These are phyloP conservation scores for Periconia sp. DNA, from an alignment of 2,329 filamentous ascomycete species.

Conservation along the genomic window DNA sequence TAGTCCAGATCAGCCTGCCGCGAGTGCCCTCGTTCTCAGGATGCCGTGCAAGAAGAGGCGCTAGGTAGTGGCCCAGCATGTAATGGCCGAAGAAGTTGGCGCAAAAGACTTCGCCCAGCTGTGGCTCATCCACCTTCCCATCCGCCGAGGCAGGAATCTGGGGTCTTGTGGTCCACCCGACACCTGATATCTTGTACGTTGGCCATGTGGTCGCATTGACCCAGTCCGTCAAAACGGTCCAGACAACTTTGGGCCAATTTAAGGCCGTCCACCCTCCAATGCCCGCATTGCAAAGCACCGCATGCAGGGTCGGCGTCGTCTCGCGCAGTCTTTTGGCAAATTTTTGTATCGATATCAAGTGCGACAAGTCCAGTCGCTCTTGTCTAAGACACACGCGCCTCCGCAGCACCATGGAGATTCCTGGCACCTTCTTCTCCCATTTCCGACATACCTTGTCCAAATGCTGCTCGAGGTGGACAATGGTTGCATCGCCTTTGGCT, in stretches of 20 bases:
- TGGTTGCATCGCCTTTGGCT: constrained; percentile 76
- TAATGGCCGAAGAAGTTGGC: constrained; percentile 97
- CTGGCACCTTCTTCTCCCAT: constrained; percentile 43
- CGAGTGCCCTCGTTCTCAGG: constrained; percentile 42
- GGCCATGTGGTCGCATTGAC: constrained; percentile 77
- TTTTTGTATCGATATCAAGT: constrained; percentile 61
- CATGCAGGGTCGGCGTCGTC: constrained; percentile 74
- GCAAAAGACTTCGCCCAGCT: constrained; percentile 82
- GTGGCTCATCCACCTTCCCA: constrained; percentile 55
- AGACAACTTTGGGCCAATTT: constrained; percentile 68
- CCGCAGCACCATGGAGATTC: constrained; percentile 49
- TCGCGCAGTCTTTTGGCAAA: constrained; percentile 60
- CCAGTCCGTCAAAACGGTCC: constrained; percentile 65
- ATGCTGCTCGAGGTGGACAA: constrained; percentile 68
- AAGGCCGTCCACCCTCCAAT: constrained; percentile 86
- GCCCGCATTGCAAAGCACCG: constrained; percentile 84
- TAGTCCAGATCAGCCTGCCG: constrained; percentile 84
- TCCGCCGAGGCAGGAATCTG: constrained; percentile 52
- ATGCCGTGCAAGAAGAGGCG: constrained; percentile 70
- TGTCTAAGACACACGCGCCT: constrained; percentile 58
- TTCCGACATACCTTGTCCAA: constrained; percentile 55
- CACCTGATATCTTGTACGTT: constrained; percentile 70
- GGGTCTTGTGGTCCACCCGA: constrained; percentile 60
- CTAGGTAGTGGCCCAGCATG: constrained; percentile 79
- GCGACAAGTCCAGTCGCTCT: constrained; percentile 64